Evolutionary conservation across 208 protist genomes (phyloP).

Genomic region (Trypanosoma congolense): DNA sequence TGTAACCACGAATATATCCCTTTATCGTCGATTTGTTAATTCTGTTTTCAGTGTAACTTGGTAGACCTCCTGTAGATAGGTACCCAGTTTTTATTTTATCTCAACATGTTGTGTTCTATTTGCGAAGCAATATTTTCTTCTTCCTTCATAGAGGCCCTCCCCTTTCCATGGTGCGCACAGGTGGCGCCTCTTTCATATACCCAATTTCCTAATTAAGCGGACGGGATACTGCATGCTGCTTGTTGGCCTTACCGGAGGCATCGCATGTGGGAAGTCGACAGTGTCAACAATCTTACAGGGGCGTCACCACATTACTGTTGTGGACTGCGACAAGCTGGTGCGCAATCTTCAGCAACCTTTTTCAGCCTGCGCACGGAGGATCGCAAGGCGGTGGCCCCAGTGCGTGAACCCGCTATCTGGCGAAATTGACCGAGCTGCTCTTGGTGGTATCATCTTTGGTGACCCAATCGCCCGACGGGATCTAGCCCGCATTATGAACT

Average conservation of each 20-base stretch:
- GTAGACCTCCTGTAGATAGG: no score
- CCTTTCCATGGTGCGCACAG: no score
- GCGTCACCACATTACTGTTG: slow-evolving; percentile 54
- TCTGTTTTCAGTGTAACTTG: no score
- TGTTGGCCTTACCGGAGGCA: slow-evolving; percentile 89
- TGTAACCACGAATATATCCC: no score
- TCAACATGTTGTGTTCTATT: no score
- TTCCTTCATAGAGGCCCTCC: no score
- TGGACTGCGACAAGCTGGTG: slow-evolving; percentile 79
- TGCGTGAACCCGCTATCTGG: slow-evolving; percentile 58
- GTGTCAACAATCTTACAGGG: slow-evolving; percentile 51
- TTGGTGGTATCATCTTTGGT: slow-evolving; percentile 76
- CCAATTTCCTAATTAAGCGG: no score
- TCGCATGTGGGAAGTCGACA: slow-evolving; percentile 89
- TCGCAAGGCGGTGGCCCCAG: slow-evolving; percentile 64
- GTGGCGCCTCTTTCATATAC: no score
- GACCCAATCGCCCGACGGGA: slow-evolving; percentile 45
- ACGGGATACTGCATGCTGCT: slow-evolving; percentile 79
- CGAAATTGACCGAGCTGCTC: slow-evolving; percentile 50
- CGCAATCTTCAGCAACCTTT: slow-evolving; percentile 67
- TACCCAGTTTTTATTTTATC: no score
- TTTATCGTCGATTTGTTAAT: no score
- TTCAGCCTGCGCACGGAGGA: slow-evolving; percentile 48
- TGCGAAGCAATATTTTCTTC: no score
- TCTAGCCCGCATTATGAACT: slow-evolving; percentile 74